phyloP scores from a whole-genome alignment of 2,329 filamentous ascomycete species.

The Fonsecaea pedrosoi region DNA sequence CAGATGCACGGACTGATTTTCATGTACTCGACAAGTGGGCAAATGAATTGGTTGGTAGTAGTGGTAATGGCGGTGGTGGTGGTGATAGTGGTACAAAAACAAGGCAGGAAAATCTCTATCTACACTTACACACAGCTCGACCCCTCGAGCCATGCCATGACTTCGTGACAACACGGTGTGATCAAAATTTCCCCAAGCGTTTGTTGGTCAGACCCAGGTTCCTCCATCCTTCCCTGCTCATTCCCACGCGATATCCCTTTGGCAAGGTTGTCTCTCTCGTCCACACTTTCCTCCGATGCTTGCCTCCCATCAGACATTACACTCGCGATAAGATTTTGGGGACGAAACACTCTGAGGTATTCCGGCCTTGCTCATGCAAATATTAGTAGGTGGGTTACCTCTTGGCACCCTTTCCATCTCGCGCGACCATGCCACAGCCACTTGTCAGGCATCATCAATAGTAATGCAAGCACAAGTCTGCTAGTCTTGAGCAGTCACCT shows the following conservation, averaged over 20 bases:
- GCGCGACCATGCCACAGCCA: neutral
- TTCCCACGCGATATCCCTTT: neutral
- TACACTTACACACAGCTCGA: slow-evolving; percentile 4
- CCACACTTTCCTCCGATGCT: neutral
- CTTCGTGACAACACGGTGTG: slow-evolving; percentile 3
- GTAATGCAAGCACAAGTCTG: neutral
- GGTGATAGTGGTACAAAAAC: slow-evolving; percentile 4
- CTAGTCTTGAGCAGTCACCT: neutral
- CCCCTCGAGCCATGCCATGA: neutral
- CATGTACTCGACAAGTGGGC: neutral
- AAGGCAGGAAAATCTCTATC: slow-evolving; percentile 9
- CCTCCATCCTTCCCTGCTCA: neutral
- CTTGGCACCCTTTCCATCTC: slow-evolving; percentile 1
- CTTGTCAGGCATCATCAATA: neutral
- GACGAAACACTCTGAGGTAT: slow-evolving; percentile 1
- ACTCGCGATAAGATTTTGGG: slow-evolving; percentile 12
- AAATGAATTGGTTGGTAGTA: neutral
- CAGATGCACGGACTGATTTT: no score
- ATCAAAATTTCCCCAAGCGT: neutral
- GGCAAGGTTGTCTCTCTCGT: neutral
- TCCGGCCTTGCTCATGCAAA: neutral
- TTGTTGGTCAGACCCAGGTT: neutral
- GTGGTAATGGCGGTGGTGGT: neutral
- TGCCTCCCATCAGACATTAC: slow-evolving; percentile 20
- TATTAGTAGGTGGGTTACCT: slow-evolving; percentile 15